Base-by-base conservation (phyloP, 352 stramenopile species). In the Phytophthora multivora region DNA sequence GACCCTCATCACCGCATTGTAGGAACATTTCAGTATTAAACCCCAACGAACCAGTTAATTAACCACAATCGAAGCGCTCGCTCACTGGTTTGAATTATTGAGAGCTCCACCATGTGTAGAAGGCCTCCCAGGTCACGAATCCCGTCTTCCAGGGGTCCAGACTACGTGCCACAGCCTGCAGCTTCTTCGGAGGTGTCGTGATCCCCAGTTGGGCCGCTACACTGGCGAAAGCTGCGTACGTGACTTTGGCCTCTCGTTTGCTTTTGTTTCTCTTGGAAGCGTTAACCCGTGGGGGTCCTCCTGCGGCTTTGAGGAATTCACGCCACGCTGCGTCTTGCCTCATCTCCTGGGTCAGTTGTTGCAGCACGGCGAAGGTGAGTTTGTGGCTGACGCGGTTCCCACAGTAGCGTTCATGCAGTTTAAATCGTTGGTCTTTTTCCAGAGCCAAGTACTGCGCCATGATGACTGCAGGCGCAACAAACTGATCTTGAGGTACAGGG, bases 321-420 rank as follows among this genome's bases (percentile, higher is more conserved):
- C 82, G 65, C 81, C 81, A 89, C 15, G 79, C 77, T 28, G 68
- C 66, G 18, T 86, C 77, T 19, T 83, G 79, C 9, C 79, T 72
- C 40, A 86, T 75, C 15, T 89, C 74, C 38, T 86, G 82, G 2
- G 81, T 90, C 35, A 87, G 75, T 51, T 90, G 79, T 43, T 87
- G 73, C 6, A 90, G 66, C 31, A 90, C 71, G 21, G 71, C 66
- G 45, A 75, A 86, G n/a, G 71, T 86, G n/a, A 89, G 66, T 2
- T 82, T 79, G 41, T 90, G 81, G 23, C 81, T 86, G 13, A 90
- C 69, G 18, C 63, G 64, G 48, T 83, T 82, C 18, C 81, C 66
- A 40, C 80, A 72, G 54, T 86, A 90, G n/a, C 81, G 75, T 25
- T 82, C 61, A 43, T 74, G 73, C 46, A 89, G 76, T 47, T 88